Percentiles rank a stretch among this genome's conserved stretches.
These are phyloP conservation scores for Oryza brachyantha DNA, from an alignment of 176 grass and related monocot genomes.

Conservation along the genomic window DNA sequence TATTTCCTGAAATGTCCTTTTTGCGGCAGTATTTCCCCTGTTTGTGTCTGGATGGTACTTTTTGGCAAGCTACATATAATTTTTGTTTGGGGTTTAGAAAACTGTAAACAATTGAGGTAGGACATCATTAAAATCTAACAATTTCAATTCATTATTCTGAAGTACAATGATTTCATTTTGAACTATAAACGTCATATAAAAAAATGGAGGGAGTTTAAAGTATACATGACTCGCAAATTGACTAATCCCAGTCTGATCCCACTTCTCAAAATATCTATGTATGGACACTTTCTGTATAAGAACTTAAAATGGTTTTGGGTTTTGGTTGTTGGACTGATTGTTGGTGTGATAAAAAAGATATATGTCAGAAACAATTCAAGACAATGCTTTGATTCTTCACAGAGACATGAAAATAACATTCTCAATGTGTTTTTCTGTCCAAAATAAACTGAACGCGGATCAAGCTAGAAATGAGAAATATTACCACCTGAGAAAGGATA, in stretches of 20 bases:
- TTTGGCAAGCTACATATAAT: slow-evolving; percentile 71
- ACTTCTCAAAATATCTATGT: background rate
- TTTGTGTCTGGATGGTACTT: slow-evolving; percentile 95
- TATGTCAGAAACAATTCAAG: background rate
- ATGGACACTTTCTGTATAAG: background rate
- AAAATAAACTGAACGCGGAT: background rate
- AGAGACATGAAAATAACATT: background rate
- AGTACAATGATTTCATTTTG: background rate
- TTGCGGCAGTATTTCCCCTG: slow-evolving; percentile 65
- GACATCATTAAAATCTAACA: background rate
- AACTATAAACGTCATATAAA: too few species aligned
- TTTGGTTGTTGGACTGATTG: background rate
- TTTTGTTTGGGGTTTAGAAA: slow-evolving; percentile 21
- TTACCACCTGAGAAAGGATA: background rate
- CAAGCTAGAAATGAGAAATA: slow-evolving; percentile 14
- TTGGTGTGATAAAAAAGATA: background rate
- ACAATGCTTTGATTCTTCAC: slow-evolving; percentile 4
- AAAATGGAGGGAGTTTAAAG: too few species aligned
- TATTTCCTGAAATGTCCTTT: slow-evolving; percentile 91
- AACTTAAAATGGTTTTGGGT: slow-evolving; percentile 17
- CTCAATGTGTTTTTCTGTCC: background rate
- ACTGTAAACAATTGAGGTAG: slow-evolving; percentile 17
- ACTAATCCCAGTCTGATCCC: slow-evolving; percentile 5
- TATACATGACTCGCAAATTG: too few species aligned
- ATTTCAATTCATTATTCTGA: background rate